phyloP scores from a whole-genome alignment of 306 rosid species.

The Alnus rubra region DNA sequence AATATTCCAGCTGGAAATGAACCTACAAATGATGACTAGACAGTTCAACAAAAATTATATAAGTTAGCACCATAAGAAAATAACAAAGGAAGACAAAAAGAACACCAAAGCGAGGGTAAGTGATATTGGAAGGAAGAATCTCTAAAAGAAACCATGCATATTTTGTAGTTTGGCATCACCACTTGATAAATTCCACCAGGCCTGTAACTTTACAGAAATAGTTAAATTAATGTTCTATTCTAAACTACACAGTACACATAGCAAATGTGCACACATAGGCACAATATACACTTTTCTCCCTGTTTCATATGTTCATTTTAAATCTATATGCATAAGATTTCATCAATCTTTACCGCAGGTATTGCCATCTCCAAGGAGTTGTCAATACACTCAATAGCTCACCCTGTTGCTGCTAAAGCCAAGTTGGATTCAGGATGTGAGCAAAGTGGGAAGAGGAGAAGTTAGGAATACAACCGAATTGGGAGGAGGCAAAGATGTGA shows the following conservation, averaged over 20 bases:
- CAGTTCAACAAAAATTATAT: conserved; percentile 24
- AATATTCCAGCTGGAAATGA: conserved; percentile 55
- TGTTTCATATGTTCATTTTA: too few relatives aligned
- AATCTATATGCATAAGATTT: too few relatives aligned
- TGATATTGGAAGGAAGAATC: background rate
- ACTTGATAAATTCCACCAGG: conserved; percentile 2
- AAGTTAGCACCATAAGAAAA: conserved; percentile 31
- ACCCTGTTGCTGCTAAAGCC: background rate
- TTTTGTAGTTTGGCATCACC: background rate
- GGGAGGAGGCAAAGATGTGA: too few relatives aligned
- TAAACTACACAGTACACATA: background rate
- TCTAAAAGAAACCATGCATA: background rate
- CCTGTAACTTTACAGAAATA: background rate
- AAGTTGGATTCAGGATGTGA: background rate
- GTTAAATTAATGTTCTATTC: background rate
- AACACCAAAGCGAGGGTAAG: background rate
- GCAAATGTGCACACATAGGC: too few relatives aligned
- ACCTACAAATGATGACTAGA: conserved; percentile 60
- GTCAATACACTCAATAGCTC: background rate
- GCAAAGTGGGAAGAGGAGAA: too few relatives aligned
- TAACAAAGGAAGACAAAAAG: background rate
- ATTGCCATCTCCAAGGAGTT: background rate
- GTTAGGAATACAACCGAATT: too few relatives aligned
- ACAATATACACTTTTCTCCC: too few relatives aligned
- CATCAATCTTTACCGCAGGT: background rate